Base-by-base conservation (phyloP, 345 rosid species). In the Laguncularia racemosa region DNA sequence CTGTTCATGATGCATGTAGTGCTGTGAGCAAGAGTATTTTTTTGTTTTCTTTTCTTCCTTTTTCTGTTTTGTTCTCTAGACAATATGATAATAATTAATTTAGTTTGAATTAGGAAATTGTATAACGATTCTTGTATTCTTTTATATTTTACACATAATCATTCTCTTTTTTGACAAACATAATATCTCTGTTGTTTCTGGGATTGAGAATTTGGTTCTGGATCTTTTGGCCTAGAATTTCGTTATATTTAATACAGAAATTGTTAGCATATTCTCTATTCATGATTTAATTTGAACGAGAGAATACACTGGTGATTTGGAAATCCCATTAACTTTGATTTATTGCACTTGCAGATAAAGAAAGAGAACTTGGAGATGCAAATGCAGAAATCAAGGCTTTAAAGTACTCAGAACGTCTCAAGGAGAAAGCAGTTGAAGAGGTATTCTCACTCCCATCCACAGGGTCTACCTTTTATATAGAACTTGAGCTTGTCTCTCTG, bases 341-440 rank as follows among this genome's bases (percentile, higher is more conserved):
- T 53, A 20, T 20, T 40, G 9, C 20, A 40, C 45, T 51, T 55
- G 52, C 81, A 76, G 81, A 76, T 56, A 76, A 63, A 66, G 77
- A 76, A 51, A 72, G 81, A 51, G 81, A 76, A 67, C 57, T 76
- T 49, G 81, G 72, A 56, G 81, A 76, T 60, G 72, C 81, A 16
- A 64, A 58, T 56, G 77, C 72, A 23, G 81, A 76, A 67, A 72
- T 69, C 44, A 76, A 64, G 64, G 71, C 77, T 33, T 61, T 72
- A 56, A 76, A 64, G 70, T 69, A 59, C 44, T 76, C 77, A 16
- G 77, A 76, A 48, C 74, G 77, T 44, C 66, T 56, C 53, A 77
- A 61, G 55, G 78, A 77, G 71, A 73, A 57, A 58, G 82, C 78
- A 20, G 78, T 77, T 62, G 82, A 77, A 65, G 78, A 77, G 82